These are phyloP conservation scores for Phytophthora capsici DNA, from an alignment of 352 stramenopile genomes.

Conservation along the genomic window DNA sequence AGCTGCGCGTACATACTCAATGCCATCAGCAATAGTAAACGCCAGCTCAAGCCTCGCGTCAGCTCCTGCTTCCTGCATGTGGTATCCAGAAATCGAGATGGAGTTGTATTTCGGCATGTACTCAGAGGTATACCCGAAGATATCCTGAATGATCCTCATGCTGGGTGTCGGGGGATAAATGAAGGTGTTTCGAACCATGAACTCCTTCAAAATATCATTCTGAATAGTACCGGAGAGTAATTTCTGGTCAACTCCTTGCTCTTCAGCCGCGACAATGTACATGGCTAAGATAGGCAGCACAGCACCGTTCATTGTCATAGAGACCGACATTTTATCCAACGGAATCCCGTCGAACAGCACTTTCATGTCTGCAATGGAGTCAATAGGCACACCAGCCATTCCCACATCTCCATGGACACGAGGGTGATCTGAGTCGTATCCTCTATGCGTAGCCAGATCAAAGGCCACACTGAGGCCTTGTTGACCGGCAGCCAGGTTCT, in stretches of 20 bases:
- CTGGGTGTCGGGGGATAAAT: slow-evolving; percentile 96
- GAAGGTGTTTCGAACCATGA: slow-evolving; percentile 98
- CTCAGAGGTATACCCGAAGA: slow-evolving; percentile 96
- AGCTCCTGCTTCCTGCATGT: slow-evolving; percentile 98
- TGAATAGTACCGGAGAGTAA: slow-evolving; percentile 86
- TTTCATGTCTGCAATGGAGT: slow-evolving; percentile 97
- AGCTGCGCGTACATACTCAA: slow-evolving; percentile 96
- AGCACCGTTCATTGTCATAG: slow-evolving; percentile 99
- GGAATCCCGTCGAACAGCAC: slow-evolving; percentile 97
- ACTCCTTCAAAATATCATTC: slow-evolving; percentile 99
- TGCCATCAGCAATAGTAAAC: slow-evolving; percentile 97
- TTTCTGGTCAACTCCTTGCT: slow-evolving; percentile 93
- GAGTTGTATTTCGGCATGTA: slow-evolving; percentile 99
- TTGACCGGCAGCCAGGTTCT: slow-evolving; percentile 92
- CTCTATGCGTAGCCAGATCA: slow-evolving; percentile 97
- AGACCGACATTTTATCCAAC: slow-evolving; percentile 96
- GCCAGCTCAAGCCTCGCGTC: slow-evolving; percentile 95
- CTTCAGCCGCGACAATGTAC: slow-evolving; percentile 97
- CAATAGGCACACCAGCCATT: slow-evolving; percentile 97
- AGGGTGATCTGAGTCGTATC: slow-evolving; percentile 97
- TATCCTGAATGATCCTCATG: slow-evolving; percentile 97
- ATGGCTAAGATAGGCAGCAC: slow-evolving; percentile 96
- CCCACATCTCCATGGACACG: slow-evolving; percentile 96
- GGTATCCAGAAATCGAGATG: slow-evolving; percentile 97
- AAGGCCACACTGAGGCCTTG: slow-evolving; percentile 96